Evolutionary conservation across 2,329 filamentous ascomycete species (phyloP).

Genomic region (Penicillium sclerotiorum): DNA sequence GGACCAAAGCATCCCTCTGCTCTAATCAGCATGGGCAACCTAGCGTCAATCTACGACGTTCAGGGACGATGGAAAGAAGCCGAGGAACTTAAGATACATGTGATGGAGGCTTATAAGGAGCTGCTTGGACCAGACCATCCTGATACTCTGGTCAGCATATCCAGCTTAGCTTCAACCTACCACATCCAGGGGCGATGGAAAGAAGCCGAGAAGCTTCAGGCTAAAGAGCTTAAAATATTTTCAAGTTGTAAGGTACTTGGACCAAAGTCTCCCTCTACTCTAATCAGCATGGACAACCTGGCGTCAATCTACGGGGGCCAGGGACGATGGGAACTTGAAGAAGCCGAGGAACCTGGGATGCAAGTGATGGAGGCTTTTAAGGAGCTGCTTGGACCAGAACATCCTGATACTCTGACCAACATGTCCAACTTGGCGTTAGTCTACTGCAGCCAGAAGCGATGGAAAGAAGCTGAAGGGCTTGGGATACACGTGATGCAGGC

Average conservation of each 20-base stretch:
- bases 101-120: background rate
- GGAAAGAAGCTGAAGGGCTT: slow-evolving; percentile 19
- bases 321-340: background rate
- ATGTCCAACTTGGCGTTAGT: slow-evolving; percentile 3
- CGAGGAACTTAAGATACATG: background rate
- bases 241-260: background rate
- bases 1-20: background rate
- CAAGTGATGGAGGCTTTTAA: background rate
- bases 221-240: background rate
- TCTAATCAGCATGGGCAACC: background rate
- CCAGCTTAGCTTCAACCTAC: slow-evolving; percentile 12
- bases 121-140: background rate
- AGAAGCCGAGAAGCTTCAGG: background rate
- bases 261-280: background rate
- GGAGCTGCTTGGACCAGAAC: background rate
- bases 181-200: background rate
- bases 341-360: background rate
- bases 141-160: slow-evolving; percentile 16
- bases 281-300: slow-evolving; percentile 1
- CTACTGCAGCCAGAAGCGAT: slow-evolving; percentile 17
- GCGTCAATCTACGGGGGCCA: background rate
- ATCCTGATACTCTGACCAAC: background rate
- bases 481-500: slow-evolving; percentile 18
- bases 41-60: background rate
- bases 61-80: slow-evolving; percentile 5